Conservation (phyloP, 768 basidiomycete genomes). For the Pleurotus eryngii region DNA sequence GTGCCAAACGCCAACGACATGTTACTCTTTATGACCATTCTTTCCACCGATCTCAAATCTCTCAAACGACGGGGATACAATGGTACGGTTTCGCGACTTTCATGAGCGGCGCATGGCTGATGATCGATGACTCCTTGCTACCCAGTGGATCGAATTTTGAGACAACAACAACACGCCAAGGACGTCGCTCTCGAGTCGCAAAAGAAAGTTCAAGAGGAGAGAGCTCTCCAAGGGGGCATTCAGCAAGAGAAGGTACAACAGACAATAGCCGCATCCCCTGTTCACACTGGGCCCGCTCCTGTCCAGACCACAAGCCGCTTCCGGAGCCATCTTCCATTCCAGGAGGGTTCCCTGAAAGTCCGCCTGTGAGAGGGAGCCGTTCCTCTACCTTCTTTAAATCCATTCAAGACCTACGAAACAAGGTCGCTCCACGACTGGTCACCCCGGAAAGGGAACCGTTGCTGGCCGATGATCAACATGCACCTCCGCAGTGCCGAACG, state of each 20-base stretch:
- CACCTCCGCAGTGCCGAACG: slow-evolving; percentile 10
- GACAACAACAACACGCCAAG: slow-evolving; percentile 72
- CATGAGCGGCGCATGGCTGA: neutral
- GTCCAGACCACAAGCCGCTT: too few species aligned
- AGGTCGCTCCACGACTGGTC: neutral
- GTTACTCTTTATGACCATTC: slow-evolving; percentile 87
- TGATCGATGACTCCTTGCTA: slow-evolving; percentile 12
- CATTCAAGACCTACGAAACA: slow-evolving; percentile 3
- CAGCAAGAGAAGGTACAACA: slow-evolving; percentile 11
- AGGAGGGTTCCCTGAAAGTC: slow-evolving; percentile 4
- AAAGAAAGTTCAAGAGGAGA: neutral
- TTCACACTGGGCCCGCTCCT: neutral
- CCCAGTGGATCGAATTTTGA: slow-evolving; percentile 85
- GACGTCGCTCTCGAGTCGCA: slow-evolving; percentile 30
- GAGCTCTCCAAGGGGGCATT: too few species aligned
- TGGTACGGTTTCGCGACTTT: slow-evolving; percentile 37
- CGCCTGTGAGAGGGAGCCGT: neutral
- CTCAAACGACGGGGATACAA: slow-evolving; percentile 84
- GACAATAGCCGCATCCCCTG: neutral
- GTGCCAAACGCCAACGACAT: slow-evolving; percentile 83
- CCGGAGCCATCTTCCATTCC: neutral
- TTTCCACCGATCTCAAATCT: slow-evolving; percentile 84
- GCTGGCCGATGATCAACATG: neutral
- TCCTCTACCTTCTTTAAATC: slow-evolving; percentile 1
- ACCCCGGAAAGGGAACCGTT: neutral